Evolutionary conservation across 78 protist genomes (phyloP), one percentile per base, ranked within the genome.

Genomic region (Dictyostelium citrinum): DNA sequence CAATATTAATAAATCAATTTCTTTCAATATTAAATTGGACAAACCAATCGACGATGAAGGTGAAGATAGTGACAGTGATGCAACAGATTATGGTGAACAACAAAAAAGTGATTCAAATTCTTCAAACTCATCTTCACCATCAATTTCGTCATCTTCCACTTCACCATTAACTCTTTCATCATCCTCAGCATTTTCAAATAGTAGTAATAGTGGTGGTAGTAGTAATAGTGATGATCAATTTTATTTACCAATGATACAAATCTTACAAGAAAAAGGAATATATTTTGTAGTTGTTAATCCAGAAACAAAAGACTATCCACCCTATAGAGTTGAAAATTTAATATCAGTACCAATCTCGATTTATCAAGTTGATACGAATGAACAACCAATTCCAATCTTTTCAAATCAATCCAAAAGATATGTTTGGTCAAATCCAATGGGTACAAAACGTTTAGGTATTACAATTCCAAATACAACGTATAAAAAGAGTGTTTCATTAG

Each of bases 241-340:
- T 27, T 88, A 88, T 46, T 12, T 88, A 17, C 86, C 93, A 46
- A 29, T 88, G 74, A 46, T 88, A 0, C 93, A 88, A 49, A 88
- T 88, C 1, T n/a, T 88, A 27, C 24, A 20, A 16, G 93, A 88
- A 14, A 88, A 88, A 33, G 81, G 76, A 27, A 43, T 74, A 35
- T 55, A 77, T 75, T 88, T 67, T 68, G 72, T 88, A 3, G 55
- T 78, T 10, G 29, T 88, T 17, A 88, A 88, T 88, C 93, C 93
- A 43, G 86, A 88, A 14, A 60, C 84, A 8, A 74, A 77, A 31
- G 51, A 67, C 5, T 88, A 58, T 29, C 93, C 93, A 20, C 93
- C 93, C 8, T 88, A 64, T 64, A 58, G 22, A 31, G 71, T 88
- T 78, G 85, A 88, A 22, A 88, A 88, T 68, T 67, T 61, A 9